Evolutionary conservation across 202 grass and related monocot species (phyloP), one percentile per base, ranked within the genome.

Genomic region (Dendrocalamus latiflorus): DNA sequence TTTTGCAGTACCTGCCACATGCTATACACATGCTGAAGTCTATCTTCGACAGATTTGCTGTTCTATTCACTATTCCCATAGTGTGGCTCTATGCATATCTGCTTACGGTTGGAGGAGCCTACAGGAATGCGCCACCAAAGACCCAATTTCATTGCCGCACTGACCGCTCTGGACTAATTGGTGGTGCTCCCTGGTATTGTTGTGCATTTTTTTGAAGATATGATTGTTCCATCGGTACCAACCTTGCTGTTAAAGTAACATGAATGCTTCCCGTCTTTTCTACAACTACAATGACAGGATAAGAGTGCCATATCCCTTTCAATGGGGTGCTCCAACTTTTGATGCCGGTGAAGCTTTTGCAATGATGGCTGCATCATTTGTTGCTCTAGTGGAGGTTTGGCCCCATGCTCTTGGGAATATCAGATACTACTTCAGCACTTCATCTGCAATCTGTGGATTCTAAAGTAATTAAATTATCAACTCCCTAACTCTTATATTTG

Each of bases 281-380:
- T 57, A 76, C 70, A 78, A 84, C 45, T 87, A 12, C 44, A 89
- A 78, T 79, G 56, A 44, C 81, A 99, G 96, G 96, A 96, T 99
- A 89, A 99, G 93, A 92, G 89, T 99, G 48, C 96, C 96, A 59
- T 98, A 95, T 87, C 96, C 95, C 33, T 98, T 98, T 70, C 96
- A 98, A 62, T 98, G 93, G 96, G 96, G 96, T 37, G 96, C 96
- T 83, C 96, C 96, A 77, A 90, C 85, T 80, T 98, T 98, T 74
- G 96, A 98, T 79, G 96, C 91, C 0, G 96, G 96, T 78, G 96
- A 98, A 91, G 96, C 96, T 81, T 98, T 98, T 88, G 96, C 96
- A 28, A 95, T 98, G 96, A 95, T 98, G 91, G 91, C 96, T 72
- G 96, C 96, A 85, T 95, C 96, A 48, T 98, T 98, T 78, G 93